Percentiles rank a stretch among this genome's conserved stretches.
These are phyloP conservation scores for Pinus tabuliformis DNA, from an alignment of 75 land plant species.

Conservation along the genomic window DNA sequence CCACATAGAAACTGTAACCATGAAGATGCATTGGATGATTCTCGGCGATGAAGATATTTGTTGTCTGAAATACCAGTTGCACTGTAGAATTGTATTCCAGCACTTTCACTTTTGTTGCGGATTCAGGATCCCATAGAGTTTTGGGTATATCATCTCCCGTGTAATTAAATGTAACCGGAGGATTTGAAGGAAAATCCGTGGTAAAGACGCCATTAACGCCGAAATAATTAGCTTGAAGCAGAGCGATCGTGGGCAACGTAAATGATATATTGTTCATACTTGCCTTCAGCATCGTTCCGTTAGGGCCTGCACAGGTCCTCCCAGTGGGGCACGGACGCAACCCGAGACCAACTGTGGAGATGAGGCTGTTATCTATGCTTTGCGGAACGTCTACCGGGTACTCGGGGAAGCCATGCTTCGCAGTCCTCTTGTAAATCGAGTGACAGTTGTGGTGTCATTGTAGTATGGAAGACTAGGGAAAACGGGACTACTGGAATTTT, in stretches of 20 bases:
- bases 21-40: too few species aligned
- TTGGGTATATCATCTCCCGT: neutral
- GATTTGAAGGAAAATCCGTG: conserved; percentile 15
- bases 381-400: conserved; percentile 28
- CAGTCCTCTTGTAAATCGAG: neutral
- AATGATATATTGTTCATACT: conserved; percentile 44
- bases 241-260: conserved; percentile 12
- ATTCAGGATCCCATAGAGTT: conserved; percentile 12
- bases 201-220: conserved; percentile 22
- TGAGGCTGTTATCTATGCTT: conserved; percentile 11
- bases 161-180: conserved; percentile 4
- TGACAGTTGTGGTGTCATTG: conserved; percentile 12
- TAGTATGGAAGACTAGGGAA: conserved; percentile 19
- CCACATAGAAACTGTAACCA: too few species aligned
- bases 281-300: conserved; percentile 13
- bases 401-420: conserved; percentile 14
- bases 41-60: too few species aligned
- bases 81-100: neutral
- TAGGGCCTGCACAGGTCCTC: conserved; percentile 6
- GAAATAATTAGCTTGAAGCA: conserved; percentile 18
- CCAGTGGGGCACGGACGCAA: conserved; percentile 16
- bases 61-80: too few species aligned
- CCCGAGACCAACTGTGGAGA: conserved; percentile 33
- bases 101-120: conserved; percentile 18
- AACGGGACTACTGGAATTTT: neutral